Conservation (phyloP, 129 eudicot species). For the Lactuca saligna region DNA sequence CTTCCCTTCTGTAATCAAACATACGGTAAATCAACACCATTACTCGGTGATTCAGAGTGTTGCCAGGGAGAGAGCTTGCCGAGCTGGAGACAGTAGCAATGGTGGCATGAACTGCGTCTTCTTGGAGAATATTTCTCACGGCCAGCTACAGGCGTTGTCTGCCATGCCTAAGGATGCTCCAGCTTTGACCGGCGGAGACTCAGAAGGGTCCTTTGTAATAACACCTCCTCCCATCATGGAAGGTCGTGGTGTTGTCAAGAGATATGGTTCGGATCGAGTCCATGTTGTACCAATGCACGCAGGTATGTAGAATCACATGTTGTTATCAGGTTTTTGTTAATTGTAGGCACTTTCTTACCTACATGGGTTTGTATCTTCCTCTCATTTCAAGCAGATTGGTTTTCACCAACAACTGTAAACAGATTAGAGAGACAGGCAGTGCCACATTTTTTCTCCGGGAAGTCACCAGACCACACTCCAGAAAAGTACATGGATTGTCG, state of each 20-base stretch:
- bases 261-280: conserved; percentile 47
- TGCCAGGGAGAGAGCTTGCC: conserved; percentile 60
- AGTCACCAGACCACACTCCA: conserved; percentile 71
- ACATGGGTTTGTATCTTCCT: conserved; percentile 1
- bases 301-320: conserved; percentile 39
- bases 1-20: conserved; percentile 67
- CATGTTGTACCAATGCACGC: conserved; percentile 90
- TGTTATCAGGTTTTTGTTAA: conserved; percentile 1
- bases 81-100: conserved; percentile 44
- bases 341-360: neutral
- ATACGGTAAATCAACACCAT: conserved; percentile 60
- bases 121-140: conserved; percentile 86
- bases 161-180: conserved; percentile 67
- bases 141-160: conserved; percentile 89
- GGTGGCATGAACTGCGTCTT: conserved; percentile 22
- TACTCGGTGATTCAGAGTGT: conserved; percentile 55
- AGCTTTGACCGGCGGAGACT: conserved; percentile 40
- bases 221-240: conserved; percentile 69
- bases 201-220: conserved; percentile 59
- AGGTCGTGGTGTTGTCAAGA: conserved; percentile 66
- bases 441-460: conserved; percentile 94
- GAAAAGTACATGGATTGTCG: conserved; percentile 84
- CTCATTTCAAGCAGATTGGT: conserved; percentile 69
- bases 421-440: conserved; percentile 96
- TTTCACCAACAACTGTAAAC: conserved; percentile 77